Conservation (phyloP, 345 rosid species). For the Eucalyptus erythrocorys region DNA sequence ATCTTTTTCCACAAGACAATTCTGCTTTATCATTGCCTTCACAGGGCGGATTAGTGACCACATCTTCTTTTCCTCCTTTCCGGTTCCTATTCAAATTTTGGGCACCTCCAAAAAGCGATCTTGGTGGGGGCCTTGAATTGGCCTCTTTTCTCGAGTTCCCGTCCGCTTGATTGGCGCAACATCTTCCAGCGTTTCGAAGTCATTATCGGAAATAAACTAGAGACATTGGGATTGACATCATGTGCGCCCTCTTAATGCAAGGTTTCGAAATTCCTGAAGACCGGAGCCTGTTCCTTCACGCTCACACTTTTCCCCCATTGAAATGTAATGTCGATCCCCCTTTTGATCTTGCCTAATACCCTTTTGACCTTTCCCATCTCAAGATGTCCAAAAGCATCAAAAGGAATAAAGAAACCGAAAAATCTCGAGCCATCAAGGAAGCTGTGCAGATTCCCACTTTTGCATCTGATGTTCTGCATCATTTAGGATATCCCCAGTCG, state of each 20-base stretch:
- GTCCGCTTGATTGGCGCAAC: conserved; percentile 17
- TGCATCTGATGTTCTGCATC: background rate
- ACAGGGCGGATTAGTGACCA: background rate
- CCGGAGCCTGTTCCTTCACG: background rate
- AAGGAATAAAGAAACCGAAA: background rate
- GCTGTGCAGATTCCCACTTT: background rate
- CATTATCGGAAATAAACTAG: background rate
- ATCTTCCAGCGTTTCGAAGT: background rate
- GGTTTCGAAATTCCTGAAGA: background rate
- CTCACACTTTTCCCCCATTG: background rate
- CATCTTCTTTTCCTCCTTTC: background rate
- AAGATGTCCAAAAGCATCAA: background rate
- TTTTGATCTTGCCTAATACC: background rate
- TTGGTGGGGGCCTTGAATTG: background rate
- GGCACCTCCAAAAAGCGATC: background rate
- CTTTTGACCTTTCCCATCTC: background rate
- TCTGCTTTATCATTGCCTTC: background rate
- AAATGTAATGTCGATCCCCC: background rate
- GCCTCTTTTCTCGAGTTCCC: background rate
- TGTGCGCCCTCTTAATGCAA: conserved; percentile 7
- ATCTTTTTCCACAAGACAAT: background rate
- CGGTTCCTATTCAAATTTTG: background rate
- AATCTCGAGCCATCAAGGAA: background rate
- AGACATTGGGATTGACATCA: conserved; percentile 6
- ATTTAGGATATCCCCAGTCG: background rate